Base-by-base conservation (phyloP, 768 basidiomycete species). In the Lyophyllum semitale region DNA sequence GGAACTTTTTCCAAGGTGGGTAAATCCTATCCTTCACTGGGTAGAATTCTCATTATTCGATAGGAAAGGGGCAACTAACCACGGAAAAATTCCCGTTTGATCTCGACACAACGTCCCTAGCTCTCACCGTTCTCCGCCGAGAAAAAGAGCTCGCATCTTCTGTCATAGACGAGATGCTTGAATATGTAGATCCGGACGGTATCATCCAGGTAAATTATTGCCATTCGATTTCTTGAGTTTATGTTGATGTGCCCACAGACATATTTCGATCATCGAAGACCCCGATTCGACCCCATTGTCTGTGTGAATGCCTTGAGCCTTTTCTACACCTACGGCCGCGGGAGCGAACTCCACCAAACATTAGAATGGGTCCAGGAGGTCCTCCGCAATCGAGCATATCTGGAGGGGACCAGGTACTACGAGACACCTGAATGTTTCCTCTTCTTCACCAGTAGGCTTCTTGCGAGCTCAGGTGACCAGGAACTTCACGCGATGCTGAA, bases 141-240 rank as follows among this genome's bases (percentile, higher is more conserved):
- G 67, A 70, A 35, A 65, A 68, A 20, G 66, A 63, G 12, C 60
- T 75, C 11, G 71, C 73, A 2, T 63, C 68, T 32, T 72, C 75
- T 2, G 71, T 84, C 8, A 78, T 86, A 74, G 77, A 84, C 60
- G 81, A 85, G 53, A 85, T 85, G 77, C 72, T 85, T 3, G 65
- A 77, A 32, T 81, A 80, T 54, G 60, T 74, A 8, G 74, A 80
- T 48, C 59, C 68, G 8, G 81, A 85, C 56, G 81, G 80, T 18
- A 84, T 85, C 50, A 71, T 81, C 32, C 73, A 78, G 70, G 80
- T 75, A 61, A 42, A 66, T 38, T 9, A 48, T 4, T 33, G 32
- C 54, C 32, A 18, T 26, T 35, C 35, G 3, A 30, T 15, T 46
- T 26, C 18, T 40, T 26, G 20, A 42, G 29, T n/a, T 22, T n/a